Conservation (phyloP, 2,329 filamentous ascomycete genomes). For the Penicillium digitatum region DNA sequence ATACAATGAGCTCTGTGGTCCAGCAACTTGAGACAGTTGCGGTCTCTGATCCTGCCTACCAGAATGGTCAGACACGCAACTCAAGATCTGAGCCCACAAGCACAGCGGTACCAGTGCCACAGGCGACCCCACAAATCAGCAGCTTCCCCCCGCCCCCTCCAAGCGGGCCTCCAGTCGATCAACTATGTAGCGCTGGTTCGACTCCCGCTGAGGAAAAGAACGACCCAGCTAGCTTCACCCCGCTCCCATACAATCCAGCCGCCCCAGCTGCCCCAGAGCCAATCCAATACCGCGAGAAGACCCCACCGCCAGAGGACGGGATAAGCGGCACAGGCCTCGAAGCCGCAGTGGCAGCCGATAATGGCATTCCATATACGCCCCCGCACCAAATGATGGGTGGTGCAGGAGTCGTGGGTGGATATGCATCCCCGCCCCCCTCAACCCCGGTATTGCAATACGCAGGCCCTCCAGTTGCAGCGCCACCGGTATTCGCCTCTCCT, state of each 20-base stretch:
- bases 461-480: conserved; percentile 14
- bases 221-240: conserved; percentile 41
- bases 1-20: conserved; percentile 56
- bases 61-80: conserved; percentile 42
- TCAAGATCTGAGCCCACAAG: conserved; percentile 32
- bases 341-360: conserved; percentile 41
- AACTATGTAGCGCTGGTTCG: conserved; percentile 12
- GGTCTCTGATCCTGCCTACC: conserved; percentile 51
- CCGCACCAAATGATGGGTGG: conserved; percentile 24
- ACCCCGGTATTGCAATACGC: conserved; percentile 20
- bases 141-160: conserved; percentile 29
- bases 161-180: conserved; percentile 16
- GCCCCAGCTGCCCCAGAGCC: conserved; percentile 63
- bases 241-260: conserved; percentile 63
- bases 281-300: conserved; percentile 63
- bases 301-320: conserved; percentile 59
- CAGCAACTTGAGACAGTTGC: conserved; percentile 61
- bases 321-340: conserved; percentile 46
- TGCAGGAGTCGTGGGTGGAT: conserved; percentile 16
- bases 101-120: conserved; percentile 17
- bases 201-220: conserved; percentile 22
- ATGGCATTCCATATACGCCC: conserved; percentile 32
- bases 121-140: conserved; percentile 19
- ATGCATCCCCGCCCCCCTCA: conserved; percentile 22
- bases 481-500: conserved; percentile 33